These are phyloP conservation scores for Candida yuanshanica DNA, from an alignment of 805 yeast species.

Conservation along the genomic window DNA sequence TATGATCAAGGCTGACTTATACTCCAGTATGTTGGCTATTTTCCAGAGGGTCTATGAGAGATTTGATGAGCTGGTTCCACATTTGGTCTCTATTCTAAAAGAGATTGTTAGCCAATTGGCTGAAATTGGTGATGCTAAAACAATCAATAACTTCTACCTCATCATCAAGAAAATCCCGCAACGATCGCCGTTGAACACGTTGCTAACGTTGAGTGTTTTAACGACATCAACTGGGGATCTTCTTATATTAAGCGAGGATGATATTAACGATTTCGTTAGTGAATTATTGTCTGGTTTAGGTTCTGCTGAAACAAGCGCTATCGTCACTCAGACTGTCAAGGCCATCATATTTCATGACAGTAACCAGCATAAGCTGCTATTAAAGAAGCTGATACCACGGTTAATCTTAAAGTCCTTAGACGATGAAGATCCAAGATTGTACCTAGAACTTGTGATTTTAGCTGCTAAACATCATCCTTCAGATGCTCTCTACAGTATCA, in stretches of 20 bases:
- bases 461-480: constrained; percentile 13
- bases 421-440: constrained; percentile 24
- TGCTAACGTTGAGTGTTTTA: constrained; percentile 40
- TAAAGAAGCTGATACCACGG: constrained; percentile 42
- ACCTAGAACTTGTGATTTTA: constrained; percentile 27
- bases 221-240: constrained; percentile 35
- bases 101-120: constrained; percentile 34
- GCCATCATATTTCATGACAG: constrained; percentile 37
- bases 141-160: constrained; percentile 33
- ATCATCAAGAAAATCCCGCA: constrained; percentile 28
- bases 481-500: constrained; percentile 24
- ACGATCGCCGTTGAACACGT: constrained; percentile 27
- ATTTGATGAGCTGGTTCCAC: constrained; percentile 40
- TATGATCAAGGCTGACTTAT: constrained; percentile 63
- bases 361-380: constrained; percentile 29
- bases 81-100: constrained; percentile 46
- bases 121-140: constrained; percentile 22
- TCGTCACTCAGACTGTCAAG: constrained; percentile 57
- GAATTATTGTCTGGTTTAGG: constrained; percentile 32
- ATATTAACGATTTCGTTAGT: constrained; percentile 31
- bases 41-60: constrained; percentile 32
- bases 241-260: constrained; percentile 28
- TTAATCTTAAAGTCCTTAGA: constrained; percentile 28
- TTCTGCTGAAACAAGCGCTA: constrained; percentile 30
- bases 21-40: constrained; percentile 60